Evolutionary conservation across 1,284 basidiomycete genomes (phyloP), one percentile per base, ranked within the genome.

Genomic region (Sutorius eximius): DNA sequence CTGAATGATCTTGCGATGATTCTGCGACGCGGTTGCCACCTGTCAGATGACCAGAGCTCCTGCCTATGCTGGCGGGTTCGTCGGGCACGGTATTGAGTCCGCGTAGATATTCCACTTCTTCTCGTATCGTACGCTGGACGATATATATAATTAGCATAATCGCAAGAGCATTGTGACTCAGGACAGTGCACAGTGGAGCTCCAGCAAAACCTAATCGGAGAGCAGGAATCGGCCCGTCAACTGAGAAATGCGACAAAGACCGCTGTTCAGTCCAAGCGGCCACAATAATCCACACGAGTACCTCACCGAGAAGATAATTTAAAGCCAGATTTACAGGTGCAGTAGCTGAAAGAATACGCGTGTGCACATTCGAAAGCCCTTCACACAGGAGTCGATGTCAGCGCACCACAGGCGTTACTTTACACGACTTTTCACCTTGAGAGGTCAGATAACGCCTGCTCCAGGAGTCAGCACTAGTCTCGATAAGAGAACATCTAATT

Each of bases 301-400:
- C 34, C 40, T 43, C 20, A 69, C 65, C 66, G 11, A 69, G 68
- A 40, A 70, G 54, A 55, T 67, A 70, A 42, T 70, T 66, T 36
- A 68, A 37, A 45, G 48, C 3, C 34, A 69, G 9, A 29, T 66
- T 69, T 9, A 69, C n/a, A 44, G 64, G 68, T 5, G 68, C 57
- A 37, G 37, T 67, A 8, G 15, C 50, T 27, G 59, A 70, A 53
- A 70, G 65, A 7, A 68, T 52, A 20, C 56, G 57, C 1, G 56
- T 61, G 36, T 65, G 60, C 30, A 65, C 56, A 10, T 42, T 49
- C 2, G 67, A 59, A 36, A 65, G 65, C 8, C 67, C 66, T 64
- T 51, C 2, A 47, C 3, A 44, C 37, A 37, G 5, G 13, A 41
- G 20, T 46, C 18, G 36, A 34, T 16, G 7, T 45, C 29, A 49